Conservation (phyloP, 768 basidiomycete species). For the Russula foetens region DNA sequence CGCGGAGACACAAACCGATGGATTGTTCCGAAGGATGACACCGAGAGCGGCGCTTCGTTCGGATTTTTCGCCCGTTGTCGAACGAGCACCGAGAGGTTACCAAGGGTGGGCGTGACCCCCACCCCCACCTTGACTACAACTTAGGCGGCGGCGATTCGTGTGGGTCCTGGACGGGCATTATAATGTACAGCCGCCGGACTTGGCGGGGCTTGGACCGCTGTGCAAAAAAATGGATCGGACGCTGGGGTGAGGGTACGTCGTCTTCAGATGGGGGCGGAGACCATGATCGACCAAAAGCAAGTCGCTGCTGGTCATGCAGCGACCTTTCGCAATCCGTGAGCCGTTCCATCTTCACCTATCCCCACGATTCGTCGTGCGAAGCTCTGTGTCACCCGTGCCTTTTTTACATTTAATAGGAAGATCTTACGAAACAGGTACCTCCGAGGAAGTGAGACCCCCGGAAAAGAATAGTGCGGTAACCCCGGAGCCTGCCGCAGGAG, state of each 20-base stretch:
- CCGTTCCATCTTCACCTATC: conserved; percentile 43
- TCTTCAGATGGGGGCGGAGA: background rate
- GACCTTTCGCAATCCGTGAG: conserved; percentile 29
- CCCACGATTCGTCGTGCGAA: conserved; percentile 57
- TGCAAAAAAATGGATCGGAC: background rate
- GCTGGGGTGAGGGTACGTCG: background rate
- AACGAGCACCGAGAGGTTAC: background rate
- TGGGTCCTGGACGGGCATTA: background rate
- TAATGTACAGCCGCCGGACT: background rate
- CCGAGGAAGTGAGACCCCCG: background rate
- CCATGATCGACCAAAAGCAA: background rate
- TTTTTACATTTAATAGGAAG: conserved; percentile 63
- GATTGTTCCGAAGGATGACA: background rate
- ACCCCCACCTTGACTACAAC: background rate
- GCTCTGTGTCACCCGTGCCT: conserved; percentile 56
- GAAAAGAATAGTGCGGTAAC: conserved; percentile 61
- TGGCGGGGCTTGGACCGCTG: background rate
- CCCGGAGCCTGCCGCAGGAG: conserved; percentile 71
- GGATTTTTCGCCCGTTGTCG: background rate
- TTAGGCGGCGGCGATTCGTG: background rate
- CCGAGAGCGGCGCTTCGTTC: background rate
- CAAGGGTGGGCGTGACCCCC: background rate
- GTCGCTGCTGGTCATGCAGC: background rate
- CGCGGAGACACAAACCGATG: conserved; percentile 31
- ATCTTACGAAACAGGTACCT: conserved; percentile 53